phyloP scores from a whole-genome alignment of 2,329 filamentous ascomycete species.

The Diaporthe nobilis region DNA sequence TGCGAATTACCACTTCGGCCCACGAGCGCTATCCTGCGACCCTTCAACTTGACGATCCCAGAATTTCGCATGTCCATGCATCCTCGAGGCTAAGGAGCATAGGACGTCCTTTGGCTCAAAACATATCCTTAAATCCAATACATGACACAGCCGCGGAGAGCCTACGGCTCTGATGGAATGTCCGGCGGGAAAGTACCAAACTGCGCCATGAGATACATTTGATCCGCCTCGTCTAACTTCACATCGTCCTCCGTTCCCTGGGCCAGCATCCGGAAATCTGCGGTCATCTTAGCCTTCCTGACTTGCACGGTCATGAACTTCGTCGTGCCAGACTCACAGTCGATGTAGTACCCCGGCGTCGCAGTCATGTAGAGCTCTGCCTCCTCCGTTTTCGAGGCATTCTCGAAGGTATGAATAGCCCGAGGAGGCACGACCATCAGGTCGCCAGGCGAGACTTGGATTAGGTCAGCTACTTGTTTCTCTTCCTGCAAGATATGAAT shows the following conservation, averaged over 20 bases:
- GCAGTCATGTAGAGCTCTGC: conserved; percentile 56
- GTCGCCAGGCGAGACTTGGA: conserved; percentile 46
- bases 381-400: conserved; percentile 51
- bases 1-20: not conserved
- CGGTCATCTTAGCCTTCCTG: not conserved
- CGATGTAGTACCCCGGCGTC: conserved; percentile 55
- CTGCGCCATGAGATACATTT: conserved; percentile 53
- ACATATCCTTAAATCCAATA: not conserved
- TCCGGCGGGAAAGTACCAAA: conserved; percentile 55
- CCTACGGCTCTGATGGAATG: conserved; percentile 13
- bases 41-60: too few relatives aligned
- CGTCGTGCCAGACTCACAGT: conserved; percentile 49
- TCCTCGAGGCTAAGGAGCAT: not conserved
- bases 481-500: not conserved
- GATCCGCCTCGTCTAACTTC: conserved; percentile 47
- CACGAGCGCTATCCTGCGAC: not conserved
- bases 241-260: conserved; percentile 49
- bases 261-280: conserved; percentile 54
- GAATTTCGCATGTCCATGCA: not conserved
- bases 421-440: conserved; percentile 54
- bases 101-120: too few relatives aligned
- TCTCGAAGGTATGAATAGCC: conserved; percentile 54
- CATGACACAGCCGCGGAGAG: not conserved
- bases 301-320: not conserved
- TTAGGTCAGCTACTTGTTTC: conserved; percentile 44